These are phyloP conservation scores for Graphilbum ipis-grandicollis DNA, from an alignment of 2,329 filamentous ascomycete genomes.

Conservation along the genomic window DNA sequence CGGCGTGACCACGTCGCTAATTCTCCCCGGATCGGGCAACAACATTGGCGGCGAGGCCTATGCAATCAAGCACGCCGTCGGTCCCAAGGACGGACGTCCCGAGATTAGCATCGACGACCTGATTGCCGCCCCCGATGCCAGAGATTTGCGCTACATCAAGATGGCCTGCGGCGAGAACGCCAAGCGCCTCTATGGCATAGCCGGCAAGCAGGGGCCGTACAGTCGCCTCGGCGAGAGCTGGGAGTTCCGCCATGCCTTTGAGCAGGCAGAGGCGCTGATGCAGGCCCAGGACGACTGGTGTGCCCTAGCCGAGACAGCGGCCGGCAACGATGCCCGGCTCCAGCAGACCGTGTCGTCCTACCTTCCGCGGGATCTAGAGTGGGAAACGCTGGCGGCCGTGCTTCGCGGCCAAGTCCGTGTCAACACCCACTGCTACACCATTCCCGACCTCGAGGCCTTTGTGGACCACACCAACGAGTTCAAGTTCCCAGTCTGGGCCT, in stretches of 20 bases:
- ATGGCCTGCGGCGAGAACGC: slow-evolving; percentile 62
- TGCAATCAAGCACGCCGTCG: slow-evolving; percentile 50
- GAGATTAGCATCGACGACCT: slow-evolving; percentile 47
- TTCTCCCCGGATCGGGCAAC: slow-evolving; percentile 53
- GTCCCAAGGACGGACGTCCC: slow-evolving; percentile 36
- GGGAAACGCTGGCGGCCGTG: slow-evolving; percentile 45
- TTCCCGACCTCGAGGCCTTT: slow-evolving; percentile 51
- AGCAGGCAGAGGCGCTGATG: slow-evolving; percentile 39
- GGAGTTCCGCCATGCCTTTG: slow-evolving; percentile 50
- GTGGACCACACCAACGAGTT: slow-evolving; percentile 58
- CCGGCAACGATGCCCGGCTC: slow-evolving; percentile 27
- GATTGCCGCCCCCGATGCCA: slow-evolving; percentile 46
- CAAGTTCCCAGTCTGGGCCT: slow-evolving; percentile 46
- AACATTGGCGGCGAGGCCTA: slow-evolving; percentile 58
- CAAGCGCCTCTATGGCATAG: slow-evolving; percentile 40
- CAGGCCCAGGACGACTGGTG: slow-evolving; percentile 54
- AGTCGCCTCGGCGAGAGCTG: slow-evolving; percentile 53
- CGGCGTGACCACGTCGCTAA: slow-evolving; percentile 51
- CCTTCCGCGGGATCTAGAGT: slow-evolving; percentile 42
- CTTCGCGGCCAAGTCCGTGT: slow-evolving; percentile 50
- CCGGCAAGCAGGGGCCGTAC: slow-evolving; percentile 34
- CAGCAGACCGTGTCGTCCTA: slow-evolving; percentile 34
- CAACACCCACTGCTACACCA: slow-evolving; percentile 56
- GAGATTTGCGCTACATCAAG: slow-evolving; percentile 52
- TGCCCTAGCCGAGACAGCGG: slow-evolving; percentile 40